Base-by-base conservation (phyloP, 257 asterid species). In the Gentiana straminea region DNA sequence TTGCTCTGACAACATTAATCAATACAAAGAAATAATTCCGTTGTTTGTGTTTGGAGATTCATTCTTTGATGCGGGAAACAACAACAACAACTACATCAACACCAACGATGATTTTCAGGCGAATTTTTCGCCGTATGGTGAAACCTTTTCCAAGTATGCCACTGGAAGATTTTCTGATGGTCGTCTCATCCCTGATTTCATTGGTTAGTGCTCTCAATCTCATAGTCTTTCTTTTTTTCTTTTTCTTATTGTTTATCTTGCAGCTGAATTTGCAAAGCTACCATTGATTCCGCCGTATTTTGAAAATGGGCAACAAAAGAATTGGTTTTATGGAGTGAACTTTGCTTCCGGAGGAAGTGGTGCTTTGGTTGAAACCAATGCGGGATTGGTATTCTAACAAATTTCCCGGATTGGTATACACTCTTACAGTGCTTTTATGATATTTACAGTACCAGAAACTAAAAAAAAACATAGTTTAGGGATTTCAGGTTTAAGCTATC, bases 121-220 rank as follows among this genome's bases (percentile, higher is more conserved):
- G 49, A 73, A 84, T 54, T 84, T 84, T 72, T 55, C 54, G 58
- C 94, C 94, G 0, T 82, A 84, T 44, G 94, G 94, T 0, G 59
- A 64, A 64, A 62, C 86, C 8, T 82, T 54, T 64, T 84, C 79
- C 63, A 13, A 37, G 7, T 34, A 35, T 54, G 84, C 94, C 47
- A 84, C 91, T 51, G 91, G 94, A 9, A 72, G 94, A 68, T 84
- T 84, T 56, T 79, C 88, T 39, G 77, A 84, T 39, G 91, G 91
- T 56, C 94, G 94, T 6, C 13, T 81, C 46, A 75, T 84, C 58
- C 62, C 81, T 12, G 91, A 79, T 50, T 79, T 81, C 62, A 73
- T 79, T 3, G 83, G 94, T 83, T 62, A 51, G 34, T 5, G 5
- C 45, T 39, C 2, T 39, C 8, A 1, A 4, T 4, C 43, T 8